Conservation (phyloP, 352 stramenopile genomes). For the Phytopythium helicoides region DNA sequence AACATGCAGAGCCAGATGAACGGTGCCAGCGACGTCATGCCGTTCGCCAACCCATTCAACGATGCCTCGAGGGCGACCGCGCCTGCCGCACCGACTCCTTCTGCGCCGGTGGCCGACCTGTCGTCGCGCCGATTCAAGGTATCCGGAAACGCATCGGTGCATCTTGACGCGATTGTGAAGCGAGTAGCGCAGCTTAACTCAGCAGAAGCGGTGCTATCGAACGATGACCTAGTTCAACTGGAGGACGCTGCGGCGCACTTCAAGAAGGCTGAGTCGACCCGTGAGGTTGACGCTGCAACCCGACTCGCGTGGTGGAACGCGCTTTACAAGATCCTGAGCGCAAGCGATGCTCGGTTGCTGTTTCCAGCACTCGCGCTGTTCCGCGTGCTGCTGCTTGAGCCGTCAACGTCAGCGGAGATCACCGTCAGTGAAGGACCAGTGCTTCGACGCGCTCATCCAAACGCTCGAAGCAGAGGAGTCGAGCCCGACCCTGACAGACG, state of each 20-base stretch:
- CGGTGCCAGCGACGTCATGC: conserved; percentile 32
- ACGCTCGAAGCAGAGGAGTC: conserved; percentile 27
- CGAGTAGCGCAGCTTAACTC: conserved; percentile 40
- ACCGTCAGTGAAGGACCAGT: conserved; percentile 33
- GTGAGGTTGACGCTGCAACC: conserved; percentile 5
- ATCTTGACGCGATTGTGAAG: conserved; percentile 45
- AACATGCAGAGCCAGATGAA: conserved; percentile 84
- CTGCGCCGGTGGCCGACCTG: conserved; percentile 10
- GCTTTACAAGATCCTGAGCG: conserved; percentile 43
- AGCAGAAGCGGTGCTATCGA: conserved; percentile 14
- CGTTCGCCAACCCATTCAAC: conserved; percentile 75
- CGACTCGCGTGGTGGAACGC: conserved; percentile 38
- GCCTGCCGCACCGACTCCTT: background rate
- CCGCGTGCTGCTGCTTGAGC: conserved; percentile 56
- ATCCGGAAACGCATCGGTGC: conserved; percentile 41
- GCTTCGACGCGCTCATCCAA: conserved; percentile 48
- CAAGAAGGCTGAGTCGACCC: conserved; percentile 10
- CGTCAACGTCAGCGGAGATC: conserved; percentile 16
- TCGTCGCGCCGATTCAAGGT: conserved; percentile 53
- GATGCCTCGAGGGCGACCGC: conserved; percentile 36
- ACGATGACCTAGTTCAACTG: conserved; percentile 20
- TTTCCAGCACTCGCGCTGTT: conserved; percentile 58
- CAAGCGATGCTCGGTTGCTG: conserved; percentile 31
- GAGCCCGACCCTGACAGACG: conserved; percentile 17
- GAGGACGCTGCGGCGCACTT: conserved; percentile 8